These are phyloP conservation scores for Aciculosporium take DNA, from an alignment of 2,329 filamentous ascomycete genomes.

Conservation along the genomic window DNA sequence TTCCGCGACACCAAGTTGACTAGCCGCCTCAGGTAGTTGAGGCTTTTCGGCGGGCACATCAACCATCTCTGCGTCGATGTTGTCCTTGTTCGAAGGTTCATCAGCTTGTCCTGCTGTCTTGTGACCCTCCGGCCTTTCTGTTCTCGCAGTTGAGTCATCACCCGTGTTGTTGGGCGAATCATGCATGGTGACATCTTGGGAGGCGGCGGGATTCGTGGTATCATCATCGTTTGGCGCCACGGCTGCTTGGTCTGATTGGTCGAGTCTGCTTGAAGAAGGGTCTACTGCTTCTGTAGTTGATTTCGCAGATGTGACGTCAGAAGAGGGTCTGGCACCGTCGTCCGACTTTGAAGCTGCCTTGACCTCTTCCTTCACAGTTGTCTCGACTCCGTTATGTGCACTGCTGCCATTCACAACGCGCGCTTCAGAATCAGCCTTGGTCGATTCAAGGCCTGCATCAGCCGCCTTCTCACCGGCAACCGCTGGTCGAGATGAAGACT, in stretches of 20 bases:
- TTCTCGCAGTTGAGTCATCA: not conserved
- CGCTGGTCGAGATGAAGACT: slow-evolving; percentile 4
- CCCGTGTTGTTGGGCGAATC: not conserved
- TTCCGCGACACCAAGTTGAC: slow-evolving; percentile 3
- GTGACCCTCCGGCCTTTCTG: not conserved
- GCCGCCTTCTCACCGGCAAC: not conserved
- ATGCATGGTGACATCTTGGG: slow-evolving; percentile 2
- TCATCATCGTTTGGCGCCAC: not conserved
- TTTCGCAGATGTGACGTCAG: not conserved
- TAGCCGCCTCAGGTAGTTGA: slow-evolving; percentile 8
- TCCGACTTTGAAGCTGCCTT: not conserved
- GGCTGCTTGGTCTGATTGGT: not conserved
- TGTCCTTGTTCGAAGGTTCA: not conserved
- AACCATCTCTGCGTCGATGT: slow-evolving; percentile 14
- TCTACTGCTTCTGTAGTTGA: not conserved
- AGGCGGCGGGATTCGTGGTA: not conserved
- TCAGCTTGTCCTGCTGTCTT: not conserved
- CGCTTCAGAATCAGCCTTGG: slow-evolving; percentile 6
- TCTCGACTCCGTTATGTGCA: slow-evolving; percentile 5
- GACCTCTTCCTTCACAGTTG: not conserved
- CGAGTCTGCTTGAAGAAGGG: not conserved
- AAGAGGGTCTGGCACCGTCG: not conserved
- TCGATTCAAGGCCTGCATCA: not conserved
- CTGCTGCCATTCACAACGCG: slow-evolving; percentile 9
- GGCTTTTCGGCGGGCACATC: slow-evolving; percentile 11